Base-by-base conservation (phyloP, 768 basidiomycete species). In the Zangia roseola region DNA sequence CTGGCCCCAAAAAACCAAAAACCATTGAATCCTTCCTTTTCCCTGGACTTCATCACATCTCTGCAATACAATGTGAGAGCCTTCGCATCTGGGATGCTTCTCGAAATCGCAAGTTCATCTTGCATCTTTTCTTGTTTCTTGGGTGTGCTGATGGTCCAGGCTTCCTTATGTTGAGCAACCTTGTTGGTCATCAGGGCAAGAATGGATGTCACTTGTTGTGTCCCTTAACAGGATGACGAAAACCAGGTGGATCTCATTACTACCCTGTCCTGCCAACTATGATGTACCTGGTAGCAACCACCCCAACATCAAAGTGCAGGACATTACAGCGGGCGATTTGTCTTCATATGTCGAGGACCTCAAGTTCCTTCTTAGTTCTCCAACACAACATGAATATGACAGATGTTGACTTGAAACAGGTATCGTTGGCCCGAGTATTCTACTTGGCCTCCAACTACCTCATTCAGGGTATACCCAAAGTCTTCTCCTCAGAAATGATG, bases 1-100 rank as follows among this genome's bases (percentile, higher is more conserved):
- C 63, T 13, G 69, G 73, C 0, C 73, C 65, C 0, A 69, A 72
- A 8, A 68, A 71, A 8, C 68, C 66, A 0, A 69, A 68, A 17
- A 56, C 54, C 20, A n/a, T 62, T 0, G 62, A 73, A 10, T 68
- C 59, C 0, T 58, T 63, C 19, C 47, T 65, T 4, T 57, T 35
- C 49, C 49, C 44, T 7, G 45, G 60, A 0, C 13, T 58, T 9
- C 49, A 59, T 8, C 48, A 57, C 30, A 10, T 58, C 34, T 43
- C 52, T 33, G 57, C 55, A 0, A 7, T 65, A 0, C 58, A 66
- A 13, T 24, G 34, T 1, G 54, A 60, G 17, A 58, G 63, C 4
- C 46, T 67, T 2, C 14, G 14, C 0, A 39, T 64, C 3, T 69
- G 60, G 61, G 53, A 63, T 43, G 59, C 55, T n/a, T n/a, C n/a